Percentiles rank a stretch among this genome's conserved stretches.
Conservation (phyloP, 1,284 basidiomycete genomes). For the Schizophyllum commune region DNA sequence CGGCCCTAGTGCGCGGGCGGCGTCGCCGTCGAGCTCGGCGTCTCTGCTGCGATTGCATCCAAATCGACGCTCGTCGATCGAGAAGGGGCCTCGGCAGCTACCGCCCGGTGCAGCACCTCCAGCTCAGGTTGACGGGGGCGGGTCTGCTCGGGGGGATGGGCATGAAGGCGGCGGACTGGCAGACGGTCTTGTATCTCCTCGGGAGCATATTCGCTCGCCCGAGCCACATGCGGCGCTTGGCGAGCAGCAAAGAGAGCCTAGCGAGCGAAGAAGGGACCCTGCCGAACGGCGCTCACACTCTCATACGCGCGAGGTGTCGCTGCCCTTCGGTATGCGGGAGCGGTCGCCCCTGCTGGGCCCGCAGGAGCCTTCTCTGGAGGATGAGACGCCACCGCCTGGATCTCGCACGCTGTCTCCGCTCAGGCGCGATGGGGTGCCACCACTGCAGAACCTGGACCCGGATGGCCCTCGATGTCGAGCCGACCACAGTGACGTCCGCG, state of each 20-base stretch:
- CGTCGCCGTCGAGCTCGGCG: background rate
- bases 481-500: too few relatives aligned
- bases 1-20: too few relatives aligned
- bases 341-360: background rate
- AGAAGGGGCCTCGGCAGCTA: background rate
- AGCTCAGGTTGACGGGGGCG: too few relatives aligned
- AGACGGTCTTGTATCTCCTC: too few relatives aligned
- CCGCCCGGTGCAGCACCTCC: too few relatives aligned
- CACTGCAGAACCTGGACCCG: too few relatives aligned
- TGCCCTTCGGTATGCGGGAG: background rate
- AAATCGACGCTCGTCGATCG: background rate
- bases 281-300: background rate
- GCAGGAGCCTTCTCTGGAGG: background rate
- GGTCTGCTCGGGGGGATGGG: too few relatives aligned
- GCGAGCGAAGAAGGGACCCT: background rate
- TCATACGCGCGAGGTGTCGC: background rate
- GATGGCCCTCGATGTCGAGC: too few relatives aligned
- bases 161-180: too few relatives aligned
- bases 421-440: background rate
- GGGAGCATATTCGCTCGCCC: too few relatives aligned
- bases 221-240: background rate
- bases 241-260: background rate
- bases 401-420: background rate
- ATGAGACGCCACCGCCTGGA: background rate
- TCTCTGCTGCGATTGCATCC: background rate